Base-by-base conservation (phyloP, 78 protist species). In the Dictyostelium firmibasis region DNA sequence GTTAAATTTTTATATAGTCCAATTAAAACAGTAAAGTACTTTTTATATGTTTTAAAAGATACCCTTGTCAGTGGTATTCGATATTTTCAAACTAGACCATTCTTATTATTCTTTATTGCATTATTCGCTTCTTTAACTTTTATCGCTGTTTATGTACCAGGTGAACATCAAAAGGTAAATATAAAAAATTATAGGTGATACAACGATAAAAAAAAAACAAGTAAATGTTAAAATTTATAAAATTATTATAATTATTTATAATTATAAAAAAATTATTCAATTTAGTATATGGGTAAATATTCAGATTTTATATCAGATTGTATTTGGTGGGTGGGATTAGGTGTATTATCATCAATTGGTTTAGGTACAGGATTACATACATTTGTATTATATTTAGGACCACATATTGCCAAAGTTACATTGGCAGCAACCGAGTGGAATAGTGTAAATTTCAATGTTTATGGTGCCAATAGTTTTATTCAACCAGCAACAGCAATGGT, bases 361-460 rank as follows among this genome's bases (percentile, higher is more conserved):
- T 62, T 87, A 25, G 97, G 97, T 69, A 85, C 97, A 11, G 98
- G 98, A 16, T 53, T 96, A 57, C 97, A 96, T 83, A 92, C 97
- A 47, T 93, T 93, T 83, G 92, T 96, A 33, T 82, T 96, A 41
- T 92, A 92, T 67, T 83, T 96, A 18, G 97, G 96, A 57, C 97
- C 97, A 53, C 91, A 76, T 85, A 96, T 96, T 70, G 97, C 96
- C 36, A 86, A 94, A 77, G 96, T 92, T n/a, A 96, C 97, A 33
- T 50, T 85, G 81, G 96, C 96, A 4, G 97, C 97, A 47, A 60
- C 87, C n/a, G 94, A 85, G 72, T 96, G 97, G 95, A 38, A 76
- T 20, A 70, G 93, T 20, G 38, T 87, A 2, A 91, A 95, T 47
- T 95, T 95, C 43, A 6, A 53, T 7, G 64, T 64, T 8, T 86